These are phyloP conservation scores for Ophiocordyceps camponoti-floridani DNA, from an alignment of 2,329 filamentous ascomycete genomes.

Conservation along the genomic window DNA sequence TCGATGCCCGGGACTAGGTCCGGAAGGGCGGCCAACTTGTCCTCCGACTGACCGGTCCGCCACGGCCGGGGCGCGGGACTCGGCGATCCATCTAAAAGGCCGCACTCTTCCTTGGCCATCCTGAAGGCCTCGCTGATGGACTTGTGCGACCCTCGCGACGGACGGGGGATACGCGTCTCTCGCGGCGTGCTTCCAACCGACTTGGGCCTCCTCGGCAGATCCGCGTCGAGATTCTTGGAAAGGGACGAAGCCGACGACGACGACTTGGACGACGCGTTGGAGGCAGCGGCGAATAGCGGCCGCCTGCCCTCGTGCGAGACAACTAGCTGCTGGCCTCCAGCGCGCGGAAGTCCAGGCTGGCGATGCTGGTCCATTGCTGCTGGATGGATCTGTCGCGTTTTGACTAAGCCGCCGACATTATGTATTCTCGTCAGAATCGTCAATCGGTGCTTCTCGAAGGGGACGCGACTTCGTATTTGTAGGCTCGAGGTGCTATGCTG, in stretches of 20 bases:
- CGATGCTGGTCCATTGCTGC: too few species aligned
- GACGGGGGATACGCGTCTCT: slow-evolving; percentile 16
- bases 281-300: slow-evolving; percentile 17
- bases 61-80: slow-evolving; percentile 31
- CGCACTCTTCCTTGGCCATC: slow-evolving; percentile 13
- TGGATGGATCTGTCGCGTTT: too few species aligned
- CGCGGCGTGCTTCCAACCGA: slow-evolving; percentile 5
- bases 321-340: slow-evolving; percentile 12
- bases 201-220: not conserved
- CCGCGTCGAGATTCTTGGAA: not conserved
- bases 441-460: too few species aligned
- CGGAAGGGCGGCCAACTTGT: slow-evolving; percentile 10
- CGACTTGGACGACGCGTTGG: not conserved
- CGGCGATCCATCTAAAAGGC: slow-evolving; percentile 24
- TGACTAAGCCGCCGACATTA: too few species aligned
- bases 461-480: too few species aligned
- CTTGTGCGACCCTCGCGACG: slow-evolving; percentile 15
- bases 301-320: slow-evolving; percentile 22
- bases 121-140: slow-evolving; percentile 24
- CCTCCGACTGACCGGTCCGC: slow-evolving; percentile 10
- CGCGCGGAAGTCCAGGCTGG: too few species aligned
- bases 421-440: too few species aligned
- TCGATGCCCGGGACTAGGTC: slow-evolving; percentile 20
- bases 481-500: too few species aligned
- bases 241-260: not conserved